phyloP scores from a whole-genome alignment of 1,284 basidiomycete species.

The Anthracocystis walkeri region DNA sequence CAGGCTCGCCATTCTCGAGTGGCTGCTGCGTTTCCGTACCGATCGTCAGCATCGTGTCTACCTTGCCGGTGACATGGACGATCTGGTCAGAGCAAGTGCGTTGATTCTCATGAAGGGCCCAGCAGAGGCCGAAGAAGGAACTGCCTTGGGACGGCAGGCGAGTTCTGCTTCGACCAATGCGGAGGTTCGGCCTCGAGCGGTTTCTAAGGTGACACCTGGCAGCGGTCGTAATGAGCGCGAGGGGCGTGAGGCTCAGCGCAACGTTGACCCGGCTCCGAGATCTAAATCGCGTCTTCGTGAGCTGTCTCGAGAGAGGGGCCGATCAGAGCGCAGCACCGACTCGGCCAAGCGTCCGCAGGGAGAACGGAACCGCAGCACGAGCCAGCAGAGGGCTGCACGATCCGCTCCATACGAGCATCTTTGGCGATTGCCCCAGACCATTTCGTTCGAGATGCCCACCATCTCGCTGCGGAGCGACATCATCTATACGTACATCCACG shows the following conservation, averaged over 20 bases:
- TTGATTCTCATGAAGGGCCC: conserved; percentile 40
- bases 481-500: conserved; percentile 70
- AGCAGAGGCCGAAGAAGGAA: conserved; percentile 16
- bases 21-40: conserved; percentile 87
- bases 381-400: conserved; percentile 40
- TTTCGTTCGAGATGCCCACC: conserved; percentile 77
- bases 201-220: conserved; percentile 18
- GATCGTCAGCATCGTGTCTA: conserved; percentile 91
- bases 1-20: conserved; percentile 82
- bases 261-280: conserved; percentile 22
- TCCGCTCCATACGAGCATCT: conserved; percentile 68
- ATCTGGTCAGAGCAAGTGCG: conserved; percentile 65
- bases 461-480: conserved; percentile 72
- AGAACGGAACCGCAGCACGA: conserved; percentile 74
- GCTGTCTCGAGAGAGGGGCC: conserved; percentile 44
- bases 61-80: conserved; percentile 73
- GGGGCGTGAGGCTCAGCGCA: conserved; percentile 46
- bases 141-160: conserved; percentile 52
- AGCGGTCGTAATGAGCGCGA: conserved; percentile 32
- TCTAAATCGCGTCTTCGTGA: conserved; percentile 45
- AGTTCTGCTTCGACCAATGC: conserved; percentile 50
- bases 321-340: conserved; percentile 34
- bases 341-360: conserved; percentile 23
- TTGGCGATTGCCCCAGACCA: conserved; percentile 83
- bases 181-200: conserved; percentile 22